Conservation (phyloP, 176 grass and related monocot genomes). For the Ensete glaucum region DNA sequence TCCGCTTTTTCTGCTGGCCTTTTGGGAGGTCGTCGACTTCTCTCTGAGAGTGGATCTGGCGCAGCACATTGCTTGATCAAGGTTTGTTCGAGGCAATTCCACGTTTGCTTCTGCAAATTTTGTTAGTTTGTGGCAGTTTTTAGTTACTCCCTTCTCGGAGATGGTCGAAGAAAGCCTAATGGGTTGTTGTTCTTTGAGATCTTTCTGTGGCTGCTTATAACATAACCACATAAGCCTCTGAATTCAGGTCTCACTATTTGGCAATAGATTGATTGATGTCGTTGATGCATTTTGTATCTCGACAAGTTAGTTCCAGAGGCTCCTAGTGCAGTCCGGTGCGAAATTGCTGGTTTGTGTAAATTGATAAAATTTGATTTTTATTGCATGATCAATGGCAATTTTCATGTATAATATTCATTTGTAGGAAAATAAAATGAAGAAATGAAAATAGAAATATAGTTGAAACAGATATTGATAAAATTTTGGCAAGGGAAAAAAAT, state of each 20-base stretch:
- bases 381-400: too few species aligned
- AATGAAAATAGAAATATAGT: too few species aligned
- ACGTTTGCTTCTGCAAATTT: not conserved
- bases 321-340: not conserved
- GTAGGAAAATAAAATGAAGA: too few species aligned
- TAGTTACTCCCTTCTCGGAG: too few species aligned
- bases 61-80: not conserved
- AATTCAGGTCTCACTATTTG: not conserved
- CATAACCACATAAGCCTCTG: not conserved
- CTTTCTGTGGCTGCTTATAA: too few species aligned
- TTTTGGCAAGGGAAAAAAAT: too few species aligned
- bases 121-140: not conserved
- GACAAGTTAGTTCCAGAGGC: not conserved
- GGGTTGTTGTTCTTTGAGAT: too few species aligned
- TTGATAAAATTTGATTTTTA: too few species aligned
- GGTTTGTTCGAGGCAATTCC: conserved; percentile 4
- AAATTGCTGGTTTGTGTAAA: too few species aligned
- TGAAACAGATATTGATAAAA: too few species aligned
- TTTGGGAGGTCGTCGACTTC: conserved; percentile 16
- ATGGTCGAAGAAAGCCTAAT: too few species aligned
- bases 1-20: not conserved
- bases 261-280: not conserved
- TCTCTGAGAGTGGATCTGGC: conserved; percentile 5
- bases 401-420: too few species aligned
- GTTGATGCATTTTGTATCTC: not conserved